Evolutionary conservation across 352 stramenopile genomes (phyloP).

Genomic region (Pythium myriotylum): DNA sequence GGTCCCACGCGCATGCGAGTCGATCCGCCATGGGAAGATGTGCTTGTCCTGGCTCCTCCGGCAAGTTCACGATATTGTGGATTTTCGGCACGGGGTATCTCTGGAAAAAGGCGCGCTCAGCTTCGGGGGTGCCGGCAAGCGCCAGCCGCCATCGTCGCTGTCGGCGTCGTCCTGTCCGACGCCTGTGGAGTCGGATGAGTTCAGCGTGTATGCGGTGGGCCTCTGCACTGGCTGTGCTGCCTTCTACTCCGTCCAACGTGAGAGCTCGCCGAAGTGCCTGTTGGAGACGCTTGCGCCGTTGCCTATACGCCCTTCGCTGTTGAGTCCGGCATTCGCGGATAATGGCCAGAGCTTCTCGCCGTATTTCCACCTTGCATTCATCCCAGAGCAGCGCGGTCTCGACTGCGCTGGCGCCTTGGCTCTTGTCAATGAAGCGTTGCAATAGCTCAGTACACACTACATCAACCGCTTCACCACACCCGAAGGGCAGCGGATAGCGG

Average conservation of each 20-base stretch:
- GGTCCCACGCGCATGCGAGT: slow-evolving; percentile 4
- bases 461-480: not conserved
- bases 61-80: not conserved
- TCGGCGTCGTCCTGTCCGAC: not conserved
- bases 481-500: slow-evolving; percentile 9
- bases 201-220: not conserved
- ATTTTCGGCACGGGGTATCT: slow-evolving; percentile 1
- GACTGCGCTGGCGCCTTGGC: not conserved
- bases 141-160: not conserved
- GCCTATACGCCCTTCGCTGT: not conserved
- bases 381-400: not conserved
- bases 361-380: not conserved
- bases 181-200: not conserved
- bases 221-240: no score
- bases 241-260: no score
- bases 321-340: not conserved
- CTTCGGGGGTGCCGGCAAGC: not conserved
- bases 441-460: not conserved
- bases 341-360: not conserved
- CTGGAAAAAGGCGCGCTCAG: slow-evolving; percentile 6
- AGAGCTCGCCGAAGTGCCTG: no score
- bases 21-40: not conserved
- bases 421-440: not conserved
- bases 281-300: not conserved
- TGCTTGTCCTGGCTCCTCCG: not conserved